Percentiles rank a stretch among this genome's conserved stretches.
These are phyloP conservation scores for Saccharomycopsis fodiens DNA, from an alignment of 805 yeast genomes.

Conservation along the genomic window DNA sequence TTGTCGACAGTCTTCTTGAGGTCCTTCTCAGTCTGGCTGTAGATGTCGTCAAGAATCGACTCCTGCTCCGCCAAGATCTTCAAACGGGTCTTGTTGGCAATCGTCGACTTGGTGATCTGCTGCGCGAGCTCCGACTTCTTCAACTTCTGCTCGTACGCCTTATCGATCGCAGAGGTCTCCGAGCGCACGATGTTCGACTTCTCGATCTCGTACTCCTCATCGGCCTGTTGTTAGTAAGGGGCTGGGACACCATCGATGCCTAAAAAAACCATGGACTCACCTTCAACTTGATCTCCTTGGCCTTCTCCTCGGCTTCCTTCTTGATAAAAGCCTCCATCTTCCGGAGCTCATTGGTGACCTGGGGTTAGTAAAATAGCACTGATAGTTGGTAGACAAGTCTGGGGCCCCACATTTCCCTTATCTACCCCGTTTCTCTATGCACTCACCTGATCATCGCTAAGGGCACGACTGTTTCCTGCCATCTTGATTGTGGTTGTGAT, in stretches of 20 bases:
- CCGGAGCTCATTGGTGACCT: conserved; percentile 92
- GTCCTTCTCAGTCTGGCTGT: conserved; percentile 57
- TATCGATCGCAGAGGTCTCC: conserved; percentile 84
- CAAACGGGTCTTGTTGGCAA: conserved; percentile 91
- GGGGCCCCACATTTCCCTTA: no score
- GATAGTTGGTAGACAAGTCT: no score
- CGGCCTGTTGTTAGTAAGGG: conserved; percentile 42
- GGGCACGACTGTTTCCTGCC: conserved; percentile 24
- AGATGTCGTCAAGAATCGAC: conserved; percentile 64
- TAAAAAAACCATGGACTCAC: conserved; percentile 25
- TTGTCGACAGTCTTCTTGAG: conserved; percentile 47
- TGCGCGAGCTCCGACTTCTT: conserved; percentile 90
- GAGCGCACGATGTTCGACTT: conserved; percentile 91
- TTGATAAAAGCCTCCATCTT: conserved; percentile 98
- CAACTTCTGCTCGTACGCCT: conserved; percentile 68
- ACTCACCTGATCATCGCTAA: conserved; percentile 45
- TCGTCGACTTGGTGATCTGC: conserved; percentile 91
- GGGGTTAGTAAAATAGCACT: conserved; percentile 16
- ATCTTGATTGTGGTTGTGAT: not conserved
- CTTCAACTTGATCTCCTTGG: conserved; percentile 89
- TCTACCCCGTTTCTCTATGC: not conserved
- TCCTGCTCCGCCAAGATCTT: conserved; percentile 84
- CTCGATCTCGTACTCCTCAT: conserved; percentile 97
- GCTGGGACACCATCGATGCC: not conserved
- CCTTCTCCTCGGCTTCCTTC: conserved; percentile 98